A percentile compares a stretch with the other conserved stretches of the same genome.
Conservation (phyloP, 495 filamentous ascomycete genomes). For the Cercophora samala region DNA sequence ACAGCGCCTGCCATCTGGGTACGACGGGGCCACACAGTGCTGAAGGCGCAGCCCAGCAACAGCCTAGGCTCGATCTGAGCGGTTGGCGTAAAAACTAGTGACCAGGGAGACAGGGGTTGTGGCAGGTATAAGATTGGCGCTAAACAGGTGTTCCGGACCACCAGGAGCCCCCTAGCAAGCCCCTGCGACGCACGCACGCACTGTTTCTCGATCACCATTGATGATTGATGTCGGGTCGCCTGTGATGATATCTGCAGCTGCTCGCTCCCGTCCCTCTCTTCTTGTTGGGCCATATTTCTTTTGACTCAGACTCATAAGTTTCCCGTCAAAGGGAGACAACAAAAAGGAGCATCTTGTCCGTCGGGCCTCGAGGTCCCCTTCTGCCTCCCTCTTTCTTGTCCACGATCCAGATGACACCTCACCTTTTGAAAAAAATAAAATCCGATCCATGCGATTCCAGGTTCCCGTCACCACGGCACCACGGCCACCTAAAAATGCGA, state of each 20-base stretch:
- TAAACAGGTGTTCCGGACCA: not conserved
- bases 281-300: too few species aligned
- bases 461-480: too few species aligned
- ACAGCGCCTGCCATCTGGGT: not conserved
- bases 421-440: not conserved
- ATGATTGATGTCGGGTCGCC: too few species aligned
- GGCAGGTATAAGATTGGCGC: constrained; percentile 18
- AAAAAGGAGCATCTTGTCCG: too few species aligned
- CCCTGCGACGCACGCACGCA: not conserved
- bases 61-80: constrained; percentile 14
- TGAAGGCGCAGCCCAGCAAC: not conserved
- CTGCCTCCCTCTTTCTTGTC: too few species aligned
- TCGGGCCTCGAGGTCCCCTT: too few species aligned
- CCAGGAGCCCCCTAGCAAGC: not conserved
- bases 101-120: constrained; percentile 17
- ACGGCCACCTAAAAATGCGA: not conserved
- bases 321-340: not conserved
- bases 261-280: too few species aligned
- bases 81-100: constrained; percentile 22
- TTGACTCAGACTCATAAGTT: not conserved
- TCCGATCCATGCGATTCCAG: not conserved
- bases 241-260: not conserved
- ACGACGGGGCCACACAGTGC: constrained; percentile 7
- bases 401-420: too few species aligned
- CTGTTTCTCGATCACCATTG: too few species aligned